Conservation (phyloP, 2,329 filamentous ascomycete species). For the Colletotrichum musae region DNA sequence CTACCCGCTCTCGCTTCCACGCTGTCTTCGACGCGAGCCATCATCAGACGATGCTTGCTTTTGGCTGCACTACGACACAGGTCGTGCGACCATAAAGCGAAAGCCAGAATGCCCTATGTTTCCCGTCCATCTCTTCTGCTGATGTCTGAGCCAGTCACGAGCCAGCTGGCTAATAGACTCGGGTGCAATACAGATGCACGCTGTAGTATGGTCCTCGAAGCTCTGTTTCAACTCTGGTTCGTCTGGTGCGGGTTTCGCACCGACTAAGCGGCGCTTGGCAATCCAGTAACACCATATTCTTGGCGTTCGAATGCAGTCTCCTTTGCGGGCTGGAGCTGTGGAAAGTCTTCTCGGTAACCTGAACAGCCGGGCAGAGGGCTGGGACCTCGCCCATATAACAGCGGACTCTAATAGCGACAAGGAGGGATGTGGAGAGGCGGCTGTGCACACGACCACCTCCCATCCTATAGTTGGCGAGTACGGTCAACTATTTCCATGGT, state of each 20-base stretch:
- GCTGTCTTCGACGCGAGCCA: neutral
- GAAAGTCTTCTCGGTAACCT: slow-evolving; percentile 20
- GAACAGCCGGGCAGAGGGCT: slow-evolving; percentile 13
- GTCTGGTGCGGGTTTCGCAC: slow-evolving; percentile 36
- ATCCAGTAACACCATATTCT: slow-evolving; percentile 18
- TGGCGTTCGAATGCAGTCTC: slow-evolving; percentile 20
- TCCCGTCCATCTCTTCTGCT: neutral
- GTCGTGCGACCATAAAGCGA: neutral
- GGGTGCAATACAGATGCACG: slow-evolving; percentile 1
- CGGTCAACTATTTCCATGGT: slow-evolving; percentile 9
- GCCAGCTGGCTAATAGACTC: neutral
- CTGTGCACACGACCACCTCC: slow-evolving; percentile 13
- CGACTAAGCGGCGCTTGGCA: slow-evolving; percentile 28
- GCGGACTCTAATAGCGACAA: slow-evolving; percentile 1
- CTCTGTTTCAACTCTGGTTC: slow-evolving; percentile 38
- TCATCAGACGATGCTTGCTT: slow-evolving; percentile 20
- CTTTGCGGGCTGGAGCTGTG: neutral
- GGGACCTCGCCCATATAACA: neutral
- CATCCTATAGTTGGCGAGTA: neutral
- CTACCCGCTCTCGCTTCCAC: slow-evolving; percentile 16
- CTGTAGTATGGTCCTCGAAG: neutral
- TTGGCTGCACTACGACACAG: neutral
- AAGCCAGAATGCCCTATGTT: neutral
- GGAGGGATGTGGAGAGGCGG: neutral
- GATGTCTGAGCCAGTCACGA: neutral